phyloP scores from a whole-genome alignment of 2,329 filamentous ascomycete species.

The Aspergillus thermomutatus region DNA sequence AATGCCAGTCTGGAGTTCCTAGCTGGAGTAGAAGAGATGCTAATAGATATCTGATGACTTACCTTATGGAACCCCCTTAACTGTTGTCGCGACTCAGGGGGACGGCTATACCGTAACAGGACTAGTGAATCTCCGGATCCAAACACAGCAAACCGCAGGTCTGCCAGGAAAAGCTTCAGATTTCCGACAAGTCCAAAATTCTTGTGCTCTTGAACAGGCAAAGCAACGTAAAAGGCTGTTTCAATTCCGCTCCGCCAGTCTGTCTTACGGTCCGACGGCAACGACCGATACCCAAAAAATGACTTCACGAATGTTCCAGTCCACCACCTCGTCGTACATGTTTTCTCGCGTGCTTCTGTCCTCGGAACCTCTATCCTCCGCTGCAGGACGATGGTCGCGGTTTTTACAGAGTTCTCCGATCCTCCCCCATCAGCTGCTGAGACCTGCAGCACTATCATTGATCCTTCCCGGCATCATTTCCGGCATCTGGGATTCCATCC shows the following conservation, averaged over 20 bases:
- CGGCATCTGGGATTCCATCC: slow-evolving; percentile 87
- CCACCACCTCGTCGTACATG: slow-evolving; percentile 17
- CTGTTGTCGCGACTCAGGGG: slow-evolving; percentile 37
- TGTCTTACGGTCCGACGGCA: not conserved
- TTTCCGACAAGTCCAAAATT: not conserved
- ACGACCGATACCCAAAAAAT: slow-evolving; percentile 14
- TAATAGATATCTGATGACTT: slow-evolving; percentile 3
- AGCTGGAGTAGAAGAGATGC: slow-evolving; percentile 14
- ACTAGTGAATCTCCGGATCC: slow-evolving; percentile 29
- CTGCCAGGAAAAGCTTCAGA: slow-evolving; percentile 20
- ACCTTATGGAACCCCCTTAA: slow-evolving; percentile 19
- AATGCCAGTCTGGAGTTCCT: slow-evolving; percentile 8
- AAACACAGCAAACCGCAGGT: slow-evolving; percentile 17
- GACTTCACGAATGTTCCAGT: slow-evolving; percentile 26
- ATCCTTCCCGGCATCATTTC: slow-evolving; percentile 67
- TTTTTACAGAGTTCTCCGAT: slow-evolving; percentile 46
- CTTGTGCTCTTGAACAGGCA: not conserved
- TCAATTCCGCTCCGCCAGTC: not conserved
- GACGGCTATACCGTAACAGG: slow-evolving; percentile 27
- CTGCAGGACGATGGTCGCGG: slow-evolving; percentile 30
- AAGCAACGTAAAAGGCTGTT: not conserved
- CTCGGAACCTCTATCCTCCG: slow-evolving; percentile 13
- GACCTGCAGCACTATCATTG: slow-evolving; percentile 58
- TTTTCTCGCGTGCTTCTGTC: slow-evolving; percentile 21
- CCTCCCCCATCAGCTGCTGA: slow-evolving; percentile 54